These are phyloP conservation scores for Petunia secreta DNA, from an alignment of 257 asterid species.

Conservation along the genomic window DNA sequence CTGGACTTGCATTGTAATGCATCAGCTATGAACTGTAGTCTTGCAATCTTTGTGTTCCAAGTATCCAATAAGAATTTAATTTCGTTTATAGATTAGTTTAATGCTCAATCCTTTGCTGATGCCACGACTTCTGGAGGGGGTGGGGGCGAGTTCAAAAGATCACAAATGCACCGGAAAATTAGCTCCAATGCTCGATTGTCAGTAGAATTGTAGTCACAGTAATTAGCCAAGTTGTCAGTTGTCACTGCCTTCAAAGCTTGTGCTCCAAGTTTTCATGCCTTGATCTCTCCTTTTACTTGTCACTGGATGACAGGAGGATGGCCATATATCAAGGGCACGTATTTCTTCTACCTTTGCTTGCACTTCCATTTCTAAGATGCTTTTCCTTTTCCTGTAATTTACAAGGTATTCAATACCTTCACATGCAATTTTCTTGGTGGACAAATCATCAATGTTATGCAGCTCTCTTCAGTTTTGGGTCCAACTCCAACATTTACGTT, in stretches of 20 bases:
- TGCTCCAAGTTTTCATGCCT: not conserved
- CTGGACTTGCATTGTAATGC: not conserved
- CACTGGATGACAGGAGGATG: not conserved
- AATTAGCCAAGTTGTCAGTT: not conserved
- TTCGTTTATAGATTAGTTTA: not conserved
- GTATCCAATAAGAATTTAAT: not conserved
- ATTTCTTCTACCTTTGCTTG: not conserved
- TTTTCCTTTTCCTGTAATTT: not conserved
- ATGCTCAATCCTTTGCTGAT: not conserved
- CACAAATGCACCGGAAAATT: not conserved
- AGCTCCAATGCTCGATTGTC: not conserved
- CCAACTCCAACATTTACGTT: too few relatives aligned
- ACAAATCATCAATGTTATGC: not conserved
- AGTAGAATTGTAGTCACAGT: not conserved
- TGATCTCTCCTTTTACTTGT: not conserved
- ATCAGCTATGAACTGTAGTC: not conserved
- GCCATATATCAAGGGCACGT: not conserved
- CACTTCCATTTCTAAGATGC: not conserved
- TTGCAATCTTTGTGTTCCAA: not conserved
- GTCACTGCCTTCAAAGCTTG: not conserved
- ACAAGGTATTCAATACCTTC: not conserved
- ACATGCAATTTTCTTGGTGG: not conserved
- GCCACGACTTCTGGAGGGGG: not conserved
- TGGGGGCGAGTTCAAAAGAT: too few relatives aligned
- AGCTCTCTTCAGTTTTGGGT: not conserved